A percentile compares a stretch with the other conserved stretches of the same genome.
phyloP scores from a whole-genome alignment of 2,329 filamentous ascomycete genomes.

The Aspergillus pseudotamarii region DNA sequence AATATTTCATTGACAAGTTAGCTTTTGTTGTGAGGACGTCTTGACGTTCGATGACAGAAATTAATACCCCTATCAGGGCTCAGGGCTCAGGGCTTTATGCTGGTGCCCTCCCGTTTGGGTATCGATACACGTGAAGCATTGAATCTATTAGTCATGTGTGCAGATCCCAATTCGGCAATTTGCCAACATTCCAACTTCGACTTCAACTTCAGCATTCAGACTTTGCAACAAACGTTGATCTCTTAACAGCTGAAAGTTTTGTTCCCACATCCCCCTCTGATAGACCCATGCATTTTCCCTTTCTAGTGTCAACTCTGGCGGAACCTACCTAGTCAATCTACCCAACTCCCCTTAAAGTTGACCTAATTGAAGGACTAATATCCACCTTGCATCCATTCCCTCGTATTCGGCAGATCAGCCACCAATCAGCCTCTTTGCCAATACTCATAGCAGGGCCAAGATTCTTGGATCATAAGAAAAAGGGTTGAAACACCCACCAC shows the following conservation, averaged over 20 bases:
- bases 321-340: neutral
- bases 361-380: neutral
- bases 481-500: neutral
- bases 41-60: neutral
- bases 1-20: no score
- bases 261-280: neutral
- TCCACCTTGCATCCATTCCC: neutral
- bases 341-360: neutral
- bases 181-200: neutral
- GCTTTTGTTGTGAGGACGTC: no score
- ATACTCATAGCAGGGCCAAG: neutral
- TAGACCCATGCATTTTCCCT: neutral
- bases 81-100: neutral
- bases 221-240: neutral
- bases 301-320: neutral
- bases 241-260: neutral
- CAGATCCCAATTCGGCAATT: neutral
- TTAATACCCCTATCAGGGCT: neutral
- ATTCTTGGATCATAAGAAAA: neutral
- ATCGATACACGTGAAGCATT: neutral
- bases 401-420: conserved; percentile 9
- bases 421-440: conserved; percentile 1
- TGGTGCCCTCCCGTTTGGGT: neutral
- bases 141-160: neutral
- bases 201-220: neutral